Evolutionary conservation across 2,329 filamentous ascomycete genomes (phyloP).

Genomic region (Trichophyton benhamiae): DNA sequence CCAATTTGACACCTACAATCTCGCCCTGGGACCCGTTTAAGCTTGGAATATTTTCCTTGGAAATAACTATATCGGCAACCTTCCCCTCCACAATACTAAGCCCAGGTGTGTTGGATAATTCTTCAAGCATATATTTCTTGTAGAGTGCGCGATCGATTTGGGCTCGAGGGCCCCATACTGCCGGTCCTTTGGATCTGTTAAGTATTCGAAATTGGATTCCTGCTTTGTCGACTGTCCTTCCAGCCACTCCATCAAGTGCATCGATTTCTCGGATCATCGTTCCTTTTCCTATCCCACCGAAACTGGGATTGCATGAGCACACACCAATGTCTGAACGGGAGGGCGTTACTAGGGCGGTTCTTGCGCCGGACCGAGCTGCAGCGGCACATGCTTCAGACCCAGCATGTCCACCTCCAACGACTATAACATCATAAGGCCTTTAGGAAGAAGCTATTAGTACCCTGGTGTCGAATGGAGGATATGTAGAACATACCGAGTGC

Average conservation of each 20-base stretch:
- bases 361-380: slow-evolving; percentile 74
- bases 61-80: slow-evolving; percentile 80
- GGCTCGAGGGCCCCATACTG: slow-evolving; percentile 91
- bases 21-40: slow-evolving; percentile 47
- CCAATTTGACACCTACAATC: slow-evolving; percentile 74
- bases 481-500: slow-evolving; percentile 22
- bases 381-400: slow-evolving; percentile 88
- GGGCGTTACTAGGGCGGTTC: slow-evolving; percentile 81
- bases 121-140: slow-evolving; percentile 78
- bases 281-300: slow-evolving; percentile 96
- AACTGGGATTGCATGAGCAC: slow-evolving; percentile 93
- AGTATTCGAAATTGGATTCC: slow-evolving; percentile 87
- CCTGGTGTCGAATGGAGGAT: slow-evolving; percentile 1
- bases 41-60: slow-evolving; percentile 41
- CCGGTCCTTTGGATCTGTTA: slow-evolving; percentile 81
- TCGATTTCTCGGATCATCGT: slow-evolving; percentile 93
- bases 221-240: slow-evolving; percentile 80
- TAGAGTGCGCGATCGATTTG: slow-evolving; percentile 91
- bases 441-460: slow-evolving; percentile 3
- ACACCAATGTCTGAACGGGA: slow-evolving; percentile 79
- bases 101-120: slow-evolving; percentile 65
- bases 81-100: slow-evolving; percentile 72
- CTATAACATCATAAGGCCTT: slow-evolving; percentile 77
- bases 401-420: slow-evolving; percentile 91
- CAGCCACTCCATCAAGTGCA: slow-evolving; percentile 80